phyloP scores from a whole-genome alignment of 345 rosid genomes.

The Firmiana major region DNA sequence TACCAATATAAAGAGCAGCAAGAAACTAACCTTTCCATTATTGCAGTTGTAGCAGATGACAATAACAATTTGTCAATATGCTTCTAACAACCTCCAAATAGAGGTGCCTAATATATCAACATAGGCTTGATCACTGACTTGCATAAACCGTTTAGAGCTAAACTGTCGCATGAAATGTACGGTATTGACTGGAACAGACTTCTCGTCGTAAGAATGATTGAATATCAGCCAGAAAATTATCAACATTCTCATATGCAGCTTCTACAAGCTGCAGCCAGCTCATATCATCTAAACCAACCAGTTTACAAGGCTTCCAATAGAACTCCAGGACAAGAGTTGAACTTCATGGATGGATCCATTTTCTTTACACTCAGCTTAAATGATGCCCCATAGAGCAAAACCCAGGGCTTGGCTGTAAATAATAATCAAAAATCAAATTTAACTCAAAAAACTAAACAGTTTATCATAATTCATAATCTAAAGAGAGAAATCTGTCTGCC shows the following conservation, averaged over 20 bases:
- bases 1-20: slow-evolving; percentile 3
- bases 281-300: slow-evolving; percentile 44
- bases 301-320: slow-evolving; percentile 13
- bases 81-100: slow-evolving; percentile 51
- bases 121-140: slow-evolving; percentile 33
- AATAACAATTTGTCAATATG: slow-evolving; percentile 52
- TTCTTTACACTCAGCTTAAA: slow-evolving; percentile 14
- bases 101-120: slow-evolving; percentile 47
- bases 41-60: slow-evolving; percentile 31
- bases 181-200: slow-evolving; percentile 37
- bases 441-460: neutral
- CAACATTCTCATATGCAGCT: slow-evolving; percentile 85
- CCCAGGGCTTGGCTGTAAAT: slow-evolving; percentile 27
- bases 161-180: slow-evolving; percentile 63
- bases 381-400: slow-evolving; percentile 23
- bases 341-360: slow-evolving; percentile 13
- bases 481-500: neutral
- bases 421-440: slow-evolving; percentile 5
- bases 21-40: slow-evolving; percentile 75
- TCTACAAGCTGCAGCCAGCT: slow-evolving; percentile 66
- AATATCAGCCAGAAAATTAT: slow-evolving; percentile 40
- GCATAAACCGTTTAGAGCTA: slow-evolving; percentile 43
- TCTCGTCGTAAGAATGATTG: slow-evolving; percentile 50
- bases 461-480: neutral
- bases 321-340: slow-evolving; percentile 8